Percentiles rank a stretch among this genome's conserved stretches.
These are phyloP conservation scores for Termitomyces eurrhizus DNA, from an alignment of 768 basidiomycete genomes.

Conservation along the genomic window DNA sequence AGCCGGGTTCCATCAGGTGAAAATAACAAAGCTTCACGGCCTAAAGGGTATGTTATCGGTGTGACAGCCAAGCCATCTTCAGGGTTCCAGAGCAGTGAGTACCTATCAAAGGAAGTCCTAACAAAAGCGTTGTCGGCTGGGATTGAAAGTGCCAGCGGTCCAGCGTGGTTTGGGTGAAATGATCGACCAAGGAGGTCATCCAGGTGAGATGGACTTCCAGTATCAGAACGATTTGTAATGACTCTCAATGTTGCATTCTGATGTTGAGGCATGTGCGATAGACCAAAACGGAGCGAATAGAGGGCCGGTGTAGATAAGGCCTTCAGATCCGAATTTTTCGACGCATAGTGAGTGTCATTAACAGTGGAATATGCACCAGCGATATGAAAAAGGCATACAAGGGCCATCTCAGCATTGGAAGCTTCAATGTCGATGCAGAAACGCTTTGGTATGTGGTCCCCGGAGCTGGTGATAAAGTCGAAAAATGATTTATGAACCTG, in stretches of 20 bases:
- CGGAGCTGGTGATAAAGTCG: background rate
- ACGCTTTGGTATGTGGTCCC: background rate
- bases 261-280: background rate
- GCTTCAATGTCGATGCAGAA: background rate
- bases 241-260: background rate
- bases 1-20: background rate
- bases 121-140: background rate
- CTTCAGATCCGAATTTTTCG: background rate
- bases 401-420: background rate
- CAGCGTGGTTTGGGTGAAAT: background rate
- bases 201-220: background rate
- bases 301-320: background rate
- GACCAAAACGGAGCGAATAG: background rate
- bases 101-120: background rate
- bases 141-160: background rate
- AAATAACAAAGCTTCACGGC: background rate
- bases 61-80: background rate
- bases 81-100: background rate
- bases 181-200: background rate
- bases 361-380: background rate
- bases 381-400: background rate
- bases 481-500: background rate
- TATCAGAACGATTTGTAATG: background rate
- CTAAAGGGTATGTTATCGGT: background rate
- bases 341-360: background rate